A percentile compares a stretch with the other conserved stretches of the same genome.
phyloP scores from a whole-genome alignment of 179 eudicot genomes.

The Sideroxylon spinosum region DNA sequence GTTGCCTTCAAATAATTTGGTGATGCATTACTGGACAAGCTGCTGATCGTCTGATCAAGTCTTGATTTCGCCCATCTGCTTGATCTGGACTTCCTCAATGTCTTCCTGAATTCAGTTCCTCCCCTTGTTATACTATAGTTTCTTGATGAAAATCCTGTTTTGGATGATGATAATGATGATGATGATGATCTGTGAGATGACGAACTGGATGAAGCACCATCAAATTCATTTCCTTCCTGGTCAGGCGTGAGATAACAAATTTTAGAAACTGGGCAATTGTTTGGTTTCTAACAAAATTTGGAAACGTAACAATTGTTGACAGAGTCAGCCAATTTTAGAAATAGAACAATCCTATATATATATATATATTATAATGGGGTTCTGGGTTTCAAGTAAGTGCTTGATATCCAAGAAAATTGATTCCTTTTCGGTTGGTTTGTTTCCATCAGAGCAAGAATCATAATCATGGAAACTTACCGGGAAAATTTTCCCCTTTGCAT shows the following conservation, averaged over 20 bases:
- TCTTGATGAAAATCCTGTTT: conserved; percentile 1
- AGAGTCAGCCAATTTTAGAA: conserved; percentile 12
- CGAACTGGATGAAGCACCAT: conserved; percentile 26
- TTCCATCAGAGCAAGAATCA: conserved; percentile 21
- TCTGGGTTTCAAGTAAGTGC: conserved; percentile 32
- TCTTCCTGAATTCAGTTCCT: conserved; percentile 26
- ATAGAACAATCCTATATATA: conserved; percentile 22
- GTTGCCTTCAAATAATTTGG: conserved; percentile 52
- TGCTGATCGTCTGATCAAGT: conserved; percentile 19
- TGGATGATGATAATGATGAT: conserved; percentile 5
- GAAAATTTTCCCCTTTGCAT: conserved; percentile 36
- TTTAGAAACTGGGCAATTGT: conserved; percentile 27
- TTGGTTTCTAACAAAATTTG: not conserved
- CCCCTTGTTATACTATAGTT: conserved; percentile 18
- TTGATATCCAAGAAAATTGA: not conserved
- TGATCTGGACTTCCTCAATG: conserved; percentile 41
- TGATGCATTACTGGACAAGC: conserved; percentile 20
- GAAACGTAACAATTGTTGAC: no score
- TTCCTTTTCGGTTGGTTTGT: not conserved
- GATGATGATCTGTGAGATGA: conserved; percentile 25
- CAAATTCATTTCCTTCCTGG: conserved; percentile 35
- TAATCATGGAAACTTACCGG: conserved; percentile 23
- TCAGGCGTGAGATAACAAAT: conserved; percentile 14
- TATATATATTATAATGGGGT: conserved; percentile 20
- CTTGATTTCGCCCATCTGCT: conserved; percentile 40